Evolutionary conservation across 805 yeast genomes (phyloP).

Genomic region (Schwanniomyces polymorphus): DNA sequence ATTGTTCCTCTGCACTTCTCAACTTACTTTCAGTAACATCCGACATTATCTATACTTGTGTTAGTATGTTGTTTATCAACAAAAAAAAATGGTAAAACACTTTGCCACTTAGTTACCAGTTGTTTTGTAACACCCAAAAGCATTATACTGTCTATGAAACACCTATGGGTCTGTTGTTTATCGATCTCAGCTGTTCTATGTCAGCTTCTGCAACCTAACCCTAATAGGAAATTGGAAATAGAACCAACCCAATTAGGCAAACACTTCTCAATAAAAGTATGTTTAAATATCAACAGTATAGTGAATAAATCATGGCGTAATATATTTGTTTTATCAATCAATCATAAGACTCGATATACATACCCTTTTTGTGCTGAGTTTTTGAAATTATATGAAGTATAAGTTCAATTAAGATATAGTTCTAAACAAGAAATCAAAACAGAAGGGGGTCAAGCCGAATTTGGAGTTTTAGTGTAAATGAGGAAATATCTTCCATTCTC

Average conservation of each 20-base stretch:
- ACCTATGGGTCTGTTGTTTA: neutral
- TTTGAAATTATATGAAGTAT: neutral
- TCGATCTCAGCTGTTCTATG: neutral
- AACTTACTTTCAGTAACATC: slow-evolving; percentile 41
- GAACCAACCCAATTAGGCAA: slow-evolving; percentile 24
- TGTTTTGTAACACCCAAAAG: neutral
- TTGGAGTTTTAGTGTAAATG: slow-evolving; percentile 9
- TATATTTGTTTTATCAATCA: neutral
- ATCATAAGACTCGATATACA: slow-evolving; percentile 1
- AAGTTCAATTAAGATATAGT: neutral
- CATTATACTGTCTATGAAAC: neutral
- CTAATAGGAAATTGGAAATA: slow-evolving; percentile 20
- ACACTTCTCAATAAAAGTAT: slow-evolving; percentile 5
- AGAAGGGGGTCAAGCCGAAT: slow-evolving; percentile 10
- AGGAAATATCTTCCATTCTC: slow-evolving; percentile 5
- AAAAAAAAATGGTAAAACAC: slow-evolving; percentile 11
- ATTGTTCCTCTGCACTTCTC: slow-evolving; percentile 27
- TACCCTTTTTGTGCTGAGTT: neutral
- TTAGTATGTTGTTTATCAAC: slow-evolving; percentile 25
- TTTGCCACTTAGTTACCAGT: neutral
- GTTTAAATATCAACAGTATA: neutral
- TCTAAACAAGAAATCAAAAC: slow-evolving; percentile 7
- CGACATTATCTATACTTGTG: slow-evolving; percentile 27
- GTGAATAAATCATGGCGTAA: slow-evolving; percentile 2
- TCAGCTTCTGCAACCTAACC: slow-evolving; percentile 21